A percentile compares a stretch with the other conserved stretches of the same genome.
Conservation (phyloP, 371 early-diverging fungal species). For the Syncephalastrum contaminatum region DNA sequence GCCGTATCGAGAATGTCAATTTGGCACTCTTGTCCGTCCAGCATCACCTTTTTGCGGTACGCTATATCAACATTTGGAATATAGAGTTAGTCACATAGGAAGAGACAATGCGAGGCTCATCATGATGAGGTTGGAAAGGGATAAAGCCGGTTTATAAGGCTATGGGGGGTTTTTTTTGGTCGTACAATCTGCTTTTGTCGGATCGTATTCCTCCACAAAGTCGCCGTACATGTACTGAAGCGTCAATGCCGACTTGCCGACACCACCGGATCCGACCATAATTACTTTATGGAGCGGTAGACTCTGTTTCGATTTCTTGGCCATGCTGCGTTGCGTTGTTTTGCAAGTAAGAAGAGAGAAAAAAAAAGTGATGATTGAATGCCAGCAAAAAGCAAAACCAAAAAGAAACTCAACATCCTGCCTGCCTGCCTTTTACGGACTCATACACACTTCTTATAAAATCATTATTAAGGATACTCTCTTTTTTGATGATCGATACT, state of each 20-base stretch:
- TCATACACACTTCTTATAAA: too few species aligned
- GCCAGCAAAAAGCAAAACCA: constrained; percentile 1
- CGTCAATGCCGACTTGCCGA: constrained; percentile 87
- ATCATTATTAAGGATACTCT: too few species aligned
- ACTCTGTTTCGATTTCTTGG: constrained; percentile 48
- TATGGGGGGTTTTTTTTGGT: not conserved
- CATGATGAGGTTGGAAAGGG: not conserved
- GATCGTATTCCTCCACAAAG: constrained; percentile 92
- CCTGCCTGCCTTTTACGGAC: too few species aligned
- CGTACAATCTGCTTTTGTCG: constrained; percentile 82
- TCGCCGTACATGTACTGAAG: constrained; percentile 90
- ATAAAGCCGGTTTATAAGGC: not conserved
- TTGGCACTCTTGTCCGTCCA: constrained; percentile 73
- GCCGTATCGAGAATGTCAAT: constrained; percentile 92
- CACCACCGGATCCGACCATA: constrained; percentile 90
- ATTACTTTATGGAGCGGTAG: constrained; percentile 81
- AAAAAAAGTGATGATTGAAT: too few species aligned
- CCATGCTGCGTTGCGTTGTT: constrained; percentile 13
- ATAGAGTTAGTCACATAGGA: not conserved
- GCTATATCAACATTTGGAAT: constrained; percentile 22
- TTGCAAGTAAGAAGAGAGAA: too few species aligned
- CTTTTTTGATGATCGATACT: too few species aligned
- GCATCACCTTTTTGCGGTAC: constrained; percentile 63
- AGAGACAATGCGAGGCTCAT: not conserved
- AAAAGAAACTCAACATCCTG: constrained; percentile 3